Conservation (phyloP, 108 stramenopile species). For the Cyclotella kingstonii region DNA sequence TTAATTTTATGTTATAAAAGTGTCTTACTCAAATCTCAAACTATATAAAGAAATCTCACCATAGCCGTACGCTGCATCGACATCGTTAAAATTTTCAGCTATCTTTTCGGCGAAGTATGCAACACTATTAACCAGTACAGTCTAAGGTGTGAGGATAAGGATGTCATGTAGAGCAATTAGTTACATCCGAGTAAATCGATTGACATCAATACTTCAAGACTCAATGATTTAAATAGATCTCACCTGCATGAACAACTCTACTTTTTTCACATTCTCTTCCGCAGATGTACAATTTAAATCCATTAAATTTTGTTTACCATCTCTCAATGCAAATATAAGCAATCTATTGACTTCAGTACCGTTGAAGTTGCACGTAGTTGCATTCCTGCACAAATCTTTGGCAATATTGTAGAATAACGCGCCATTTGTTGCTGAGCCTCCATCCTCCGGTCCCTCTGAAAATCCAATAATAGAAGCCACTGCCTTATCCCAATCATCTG, state of each 20-base stretch:
- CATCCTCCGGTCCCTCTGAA: conserved; percentile 48
- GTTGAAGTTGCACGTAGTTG: background rate
- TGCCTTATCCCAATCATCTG: conserved; percentile 60
- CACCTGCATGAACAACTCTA: conserved; percentile 14
- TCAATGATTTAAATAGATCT: too few relatives aligned
- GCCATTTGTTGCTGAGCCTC: conserved; percentile 7
- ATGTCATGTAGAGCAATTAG: too few relatives aligned
- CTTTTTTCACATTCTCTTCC: background rate
- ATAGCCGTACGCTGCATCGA: too few relatives aligned
- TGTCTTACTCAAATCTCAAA: too few relatives aligned
- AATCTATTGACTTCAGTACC: conserved; percentile 18
- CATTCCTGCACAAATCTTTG: conserved; percentile 12
- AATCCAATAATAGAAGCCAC: conserved; percentile 67
- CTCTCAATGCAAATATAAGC: conserved; percentile 6
- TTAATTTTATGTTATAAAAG: too few relatives aligned
- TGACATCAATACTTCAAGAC: too few relatives aligned
- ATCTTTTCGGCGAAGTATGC: conserved; percentile 24
- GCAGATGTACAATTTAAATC: conserved; percentile 8
- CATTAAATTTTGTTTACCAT: conserved; percentile 6
- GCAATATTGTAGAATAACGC: conserved; percentile 15
- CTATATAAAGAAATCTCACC: too few relatives aligned
- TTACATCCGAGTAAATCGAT: too few relatives aligned
- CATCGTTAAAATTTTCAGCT: too few relatives aligned
- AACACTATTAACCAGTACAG: conserved; percentile 25
- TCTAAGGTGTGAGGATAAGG: too few relatives aligned